Base-by-base conservation (phyloP, 2,329 filamentous ascomycete species). In the Albophoma yamanashiensis region DNA sequence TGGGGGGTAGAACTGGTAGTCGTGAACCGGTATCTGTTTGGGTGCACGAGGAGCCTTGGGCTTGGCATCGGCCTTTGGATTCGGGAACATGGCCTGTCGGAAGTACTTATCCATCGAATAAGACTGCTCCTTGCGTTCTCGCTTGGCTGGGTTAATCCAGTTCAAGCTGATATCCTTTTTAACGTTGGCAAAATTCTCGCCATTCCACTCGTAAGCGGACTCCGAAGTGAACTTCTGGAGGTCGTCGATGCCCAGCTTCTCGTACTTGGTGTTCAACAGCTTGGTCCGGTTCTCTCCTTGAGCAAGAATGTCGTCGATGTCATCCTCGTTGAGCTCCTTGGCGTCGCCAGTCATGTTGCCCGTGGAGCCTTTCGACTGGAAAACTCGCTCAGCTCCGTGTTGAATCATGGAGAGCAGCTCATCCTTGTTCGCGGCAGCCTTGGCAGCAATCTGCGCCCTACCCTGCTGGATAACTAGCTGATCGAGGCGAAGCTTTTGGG, bases 41-140 rank as follows among this genome's bases (percentile, higher is more conserved):
- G 94, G 94, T 12, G 94, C 91, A 60, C 92, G 87, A n/a, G 94
- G 95, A 25, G 94, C 91, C 75, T 96, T 96, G 11, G 93, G 92
- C 74, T 97, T 97, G 34, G 89, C 83, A 63, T 97, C 92, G 45
- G 91, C 88, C 85, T 73, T 91, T 86, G 90, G 94, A 42, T 84
- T 82, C 14, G 81, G 81, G 67, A 89, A 89, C 69, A 99, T 83
- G 12, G 92, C 91, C 68, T 95, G 88, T 65, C 93, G 89, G 76
- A 97, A 99, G 77, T 99, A 99, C 74, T 97, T 96, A 73, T 99
- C 95, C 79, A 99, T 96, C 0, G 93, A 97, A 73, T 99, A 99
- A 6, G 91, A 92, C 71, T 97, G 92, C 70, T 97, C 93, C 74
- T 97, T 99, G 69, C 94, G 90, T 77, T 99, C 95, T 74, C 94